Conservation (phyloP, 306 rosid genomes). For the Urtica urens region DNA sequence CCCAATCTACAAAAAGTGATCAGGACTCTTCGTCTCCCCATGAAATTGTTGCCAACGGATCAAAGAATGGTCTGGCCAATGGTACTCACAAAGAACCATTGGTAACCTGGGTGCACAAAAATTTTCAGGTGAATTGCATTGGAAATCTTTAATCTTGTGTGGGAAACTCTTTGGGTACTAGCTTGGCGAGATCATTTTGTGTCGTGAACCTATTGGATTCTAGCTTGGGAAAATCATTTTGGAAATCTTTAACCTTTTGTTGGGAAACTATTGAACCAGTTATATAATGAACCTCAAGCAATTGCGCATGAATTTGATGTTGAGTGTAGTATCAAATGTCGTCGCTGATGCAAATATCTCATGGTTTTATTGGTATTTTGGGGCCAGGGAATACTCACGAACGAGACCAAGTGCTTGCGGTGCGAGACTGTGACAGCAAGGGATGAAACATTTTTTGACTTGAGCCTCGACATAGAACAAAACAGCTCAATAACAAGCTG, state of each 20-base stretch:
- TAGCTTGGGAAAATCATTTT: too few species aligned
- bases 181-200: too few species aligned
- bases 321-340: not conserved
- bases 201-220: too few species aligned
- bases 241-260: too few species aligned
- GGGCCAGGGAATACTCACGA: slow-evolving; percentile 93
- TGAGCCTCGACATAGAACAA: slow-evolving; percentile 98
- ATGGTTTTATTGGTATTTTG: slow-evolving; percentile 24
- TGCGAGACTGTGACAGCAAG: slow-evolving; percentile 98
- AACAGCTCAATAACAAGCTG: slow-evolving; percentile 99
- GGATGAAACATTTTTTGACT: slow-evolving; percentile 91
- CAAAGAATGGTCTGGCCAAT: slow-evolving; percentile 52
- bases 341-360: slow-evolving; percentile 17
- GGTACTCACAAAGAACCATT: slow-evolving; percentile 77
- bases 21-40: slow-evolving; percentile 63
- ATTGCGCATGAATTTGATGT: too few species aligned
- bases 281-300: too few species aligned
- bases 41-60: slow-evolving; percentile 66
- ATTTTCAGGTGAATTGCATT: slow-evolving; percentile 76
- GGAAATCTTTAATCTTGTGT: slow-evolving; percentile 12
- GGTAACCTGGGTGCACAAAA: slow-evolving; percentile 97
- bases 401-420: slow-evolving; percentile 94
- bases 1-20: slow-evolving; percentile 67
- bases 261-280: too few species aligned
- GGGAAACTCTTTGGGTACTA: too few species aligned